Evolutionary conservation across 78 protist genomes (phyloP).

Genomic region (Tieghemostelium lacteum): DNA sequence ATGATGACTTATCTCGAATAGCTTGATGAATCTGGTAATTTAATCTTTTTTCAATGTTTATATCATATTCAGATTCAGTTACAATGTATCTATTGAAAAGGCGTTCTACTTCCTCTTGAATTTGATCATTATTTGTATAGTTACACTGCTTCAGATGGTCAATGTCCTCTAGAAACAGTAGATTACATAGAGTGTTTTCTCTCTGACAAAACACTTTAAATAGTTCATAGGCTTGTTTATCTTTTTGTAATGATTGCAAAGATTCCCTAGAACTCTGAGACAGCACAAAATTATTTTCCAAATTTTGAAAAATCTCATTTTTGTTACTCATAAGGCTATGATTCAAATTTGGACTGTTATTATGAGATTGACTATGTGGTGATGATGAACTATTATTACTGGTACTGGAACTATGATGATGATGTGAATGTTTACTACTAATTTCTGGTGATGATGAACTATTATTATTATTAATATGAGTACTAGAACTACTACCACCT

Average conservation of each 20-base stretch:
- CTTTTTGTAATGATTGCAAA: slow-evolving; percentile 18
- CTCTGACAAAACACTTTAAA: slow-evolving; percentile 29
- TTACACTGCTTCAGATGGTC: slow-evolving; percentile 8
- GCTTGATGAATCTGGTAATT: slow-evolving; percentile 17
- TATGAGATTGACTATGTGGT: background rate
- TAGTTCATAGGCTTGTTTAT: slow-evolving; percentile 22
- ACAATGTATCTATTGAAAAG: slow-evolving; percentile 1
- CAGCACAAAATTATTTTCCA: slow-evolving; percentile 3
- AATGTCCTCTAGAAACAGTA: slow-evolving; percentile 46
- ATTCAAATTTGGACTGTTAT: slow-evolving; percentile 4
- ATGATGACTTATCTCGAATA: slow-evolving; percentile 7
- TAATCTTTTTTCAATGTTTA: background rate
- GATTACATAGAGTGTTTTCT: slow-evolving; percentile 6
- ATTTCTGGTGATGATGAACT: background rate
- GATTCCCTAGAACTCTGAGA: slow-evolving; percentile 37
- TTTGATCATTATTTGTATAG: background rate
- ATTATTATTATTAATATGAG: no score
- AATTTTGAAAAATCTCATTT: no score
- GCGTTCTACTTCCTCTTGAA: slow-evolving; percentile 23
- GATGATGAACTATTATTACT: background rate
- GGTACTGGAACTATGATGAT: background rate
- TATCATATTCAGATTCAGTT: background rate
- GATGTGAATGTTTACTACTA: no score
- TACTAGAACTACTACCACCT: no score
- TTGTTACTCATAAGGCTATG: background rate